Base-by-base conservation (phyloP, 2,329 filamentous ascomycete genomes). In the Talaromyces sp. region DNA sequence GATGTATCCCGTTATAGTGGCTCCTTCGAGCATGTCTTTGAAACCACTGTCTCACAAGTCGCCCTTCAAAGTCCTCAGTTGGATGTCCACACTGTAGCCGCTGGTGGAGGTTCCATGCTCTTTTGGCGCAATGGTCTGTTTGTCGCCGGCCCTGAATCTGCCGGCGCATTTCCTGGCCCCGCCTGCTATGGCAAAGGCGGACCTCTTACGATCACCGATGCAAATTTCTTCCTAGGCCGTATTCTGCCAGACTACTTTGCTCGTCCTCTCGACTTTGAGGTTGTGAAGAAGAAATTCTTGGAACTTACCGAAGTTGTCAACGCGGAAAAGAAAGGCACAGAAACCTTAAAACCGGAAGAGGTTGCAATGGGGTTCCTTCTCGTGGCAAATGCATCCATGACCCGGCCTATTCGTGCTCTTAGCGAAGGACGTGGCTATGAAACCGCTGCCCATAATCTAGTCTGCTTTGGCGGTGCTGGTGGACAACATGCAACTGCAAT, bases 31-130 rank as follows among this genome's bases (percentile, higher is more conserved):
- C 92, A 96, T 69, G 91, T 96, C 0, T 96, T 96, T 67, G 92
- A 96, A 77, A 96, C 91, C 0, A 96, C 91, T 0, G 96, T 91
- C 1, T 92, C 92, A 0, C 92, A 92, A 12, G 91, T 96, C 1
- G 93, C 92, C 0, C 93, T 96, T n/a, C 91, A 96, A 70, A 92
- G 90, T 1, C 92, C 92, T 0, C 92, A 96, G 70, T 82, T 96
- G 0, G 91, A 96, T 69, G 96, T 96, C 76, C 96, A 96, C 74
- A 96, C 92, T 0, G 92, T 97, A 0, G 93, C 92, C 1, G 92
- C 92, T 1, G 93, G 92, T 46, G 93, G 93, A 62, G 77, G 78
- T 12, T 79, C 76, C 4, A 76, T 77, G 28, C 81, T 97, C 2
- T 93, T 93, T 77, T 96, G 91, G 83, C 85, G 84, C 65, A 95